Conservation (phyloP, 1,284 basidiomycete genomes). For the Ganoderma lucidum region DNA sequence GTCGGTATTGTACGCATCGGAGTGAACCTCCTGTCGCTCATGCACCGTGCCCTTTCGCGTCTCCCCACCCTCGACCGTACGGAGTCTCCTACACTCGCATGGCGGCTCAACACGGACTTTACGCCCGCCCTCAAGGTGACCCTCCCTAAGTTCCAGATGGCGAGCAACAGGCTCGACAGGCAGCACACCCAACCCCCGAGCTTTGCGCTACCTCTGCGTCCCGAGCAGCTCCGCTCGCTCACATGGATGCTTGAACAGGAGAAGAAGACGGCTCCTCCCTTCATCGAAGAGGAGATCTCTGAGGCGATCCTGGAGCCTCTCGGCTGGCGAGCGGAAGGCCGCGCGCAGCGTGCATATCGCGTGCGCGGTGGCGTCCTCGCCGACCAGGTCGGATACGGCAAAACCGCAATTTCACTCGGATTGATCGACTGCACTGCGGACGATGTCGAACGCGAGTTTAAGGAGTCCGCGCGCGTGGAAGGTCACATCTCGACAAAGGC, state of each 20-base stretch:
- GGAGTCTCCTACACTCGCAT: conserved; percentile 68
- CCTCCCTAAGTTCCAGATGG: conserved; percentile 70
- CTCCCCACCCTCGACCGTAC: conserved; percentile 69
- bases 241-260: conserved; percentile 95
- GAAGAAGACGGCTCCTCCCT: conserved; percentile 67
- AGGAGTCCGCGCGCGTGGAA: conserved; percentile 52
- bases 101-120: conserved; percentile 85
- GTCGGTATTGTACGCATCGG: conserved; percentile 84
- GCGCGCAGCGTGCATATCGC: conserved; percentile 79
- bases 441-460: conserved; percentile 64
- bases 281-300: conserved; percentile 93
- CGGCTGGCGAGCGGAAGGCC: conserved; percentile 93
- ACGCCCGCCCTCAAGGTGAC: conserved; percentile 68
- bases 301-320: conserved; percentile 88
- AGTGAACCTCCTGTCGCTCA: conserved; percentile 86
- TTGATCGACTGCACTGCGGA: conserved; percentile 78
- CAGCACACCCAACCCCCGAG: conserved; percentile 81
- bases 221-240: conserved; percentile 90
- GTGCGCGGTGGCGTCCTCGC: conserved; percentile 93
- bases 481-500: conserved; percentile 82
- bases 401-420: conserved; percentile 94
- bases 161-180: conserved; percentile 82
- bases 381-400: conserved; percentile 96
- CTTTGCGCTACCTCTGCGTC: conserved; percentile 80
- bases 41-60: conserved; percentile 87